Base-by-base conservation (phyloP, 257 asterid species). In the Catharanthus roseus region DNA sequence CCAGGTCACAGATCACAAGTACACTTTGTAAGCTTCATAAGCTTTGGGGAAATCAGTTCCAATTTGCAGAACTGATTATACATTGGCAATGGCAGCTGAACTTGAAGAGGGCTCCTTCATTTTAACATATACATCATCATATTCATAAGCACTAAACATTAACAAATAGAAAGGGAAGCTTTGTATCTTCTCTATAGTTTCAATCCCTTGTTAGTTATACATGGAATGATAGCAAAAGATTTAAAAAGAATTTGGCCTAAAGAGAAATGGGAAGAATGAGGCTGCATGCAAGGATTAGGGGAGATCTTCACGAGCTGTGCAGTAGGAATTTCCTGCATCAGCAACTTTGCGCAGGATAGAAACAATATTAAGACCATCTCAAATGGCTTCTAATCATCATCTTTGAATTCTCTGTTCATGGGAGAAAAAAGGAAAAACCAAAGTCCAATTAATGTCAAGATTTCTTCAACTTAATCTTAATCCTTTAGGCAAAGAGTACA, bases 401-500 rank as follows among this genome's bases (percentile, higher is more conserved):
- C 99, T 85, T 89, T 91, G 86, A 91, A 91, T 82, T 93, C 97
- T 78, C 99, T 93, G 93, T 73, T 72, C 6, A 50, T n/a, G n/a
- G n/a, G n/a, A n/a, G n/a, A n/a, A n/a, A n/a, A 28, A 26, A 54
- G 24, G 19, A 67, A 51, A 42, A 56, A 34, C 69, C 5, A n/a
- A 24, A 29, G 7, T 26, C n/a, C 6, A 3, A n/a, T 60, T 24
- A 60, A 36, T 28, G 10, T 10, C n/a, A n/a, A 57, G n/a, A 2
- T 34, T 34, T 34, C 28, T 34, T 34, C 26, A 9, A 10, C 18
- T 62, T 62, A 16, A 29, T 31, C 24, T 7, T 21, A 31, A n/a
- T n/a, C n/a, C n/a, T n/a, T 5, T 4, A 1, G 0, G 15, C 6
- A 26, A 13, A 58, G 39, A 0, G 29, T 36, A 15, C 3, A 9